phyloP scores from a whole-genome alignment of 345 rosid genomes.

The Viola odorata region DNA sequence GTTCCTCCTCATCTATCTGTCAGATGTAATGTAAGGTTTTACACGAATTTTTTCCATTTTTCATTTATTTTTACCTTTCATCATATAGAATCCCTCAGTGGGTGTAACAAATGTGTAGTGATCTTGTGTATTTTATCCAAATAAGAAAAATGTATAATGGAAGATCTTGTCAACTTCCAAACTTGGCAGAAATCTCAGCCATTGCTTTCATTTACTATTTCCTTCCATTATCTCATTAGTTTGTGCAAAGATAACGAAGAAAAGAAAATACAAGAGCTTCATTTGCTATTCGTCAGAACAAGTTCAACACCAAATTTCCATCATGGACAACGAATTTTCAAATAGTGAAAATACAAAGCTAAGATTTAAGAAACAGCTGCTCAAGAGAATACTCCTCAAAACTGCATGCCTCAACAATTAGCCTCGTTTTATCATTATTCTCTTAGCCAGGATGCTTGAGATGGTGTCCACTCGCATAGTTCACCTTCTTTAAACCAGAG shows the following conservation, averaged over 20 bases:
- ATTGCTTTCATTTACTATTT: no score
- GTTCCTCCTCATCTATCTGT: conserved; percentile 11
- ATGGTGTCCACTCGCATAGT: conserved; percentile 73
- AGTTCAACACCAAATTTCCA: background rate
- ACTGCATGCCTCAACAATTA: conserved; percentile 10
- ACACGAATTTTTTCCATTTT: background rate
- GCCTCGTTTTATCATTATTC: conserved; percentile 6
- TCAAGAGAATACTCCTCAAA: conserved; percentile 9
- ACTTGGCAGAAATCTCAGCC: background rate
- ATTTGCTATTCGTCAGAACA: background rate
- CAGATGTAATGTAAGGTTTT: conserved; percentile 2
- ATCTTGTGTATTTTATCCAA: background rate
- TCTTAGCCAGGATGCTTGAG: conserved; percentile 54
- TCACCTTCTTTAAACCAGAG: conserved; percentile 95
- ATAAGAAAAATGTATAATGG: background rate
- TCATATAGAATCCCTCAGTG: background rate
- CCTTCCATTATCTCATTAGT: no score
- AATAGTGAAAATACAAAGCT: background rate
- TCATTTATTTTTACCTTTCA: no score
- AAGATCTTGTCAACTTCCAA: no score
- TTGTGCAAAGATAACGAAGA: no score
- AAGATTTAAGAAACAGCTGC: conserved; percentile 4
- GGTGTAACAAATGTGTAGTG: background rate
- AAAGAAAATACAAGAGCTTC: background rate
- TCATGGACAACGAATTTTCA: background rate